A percentile compares a stretch with the other conserved stretches of the same genome.
phyloP scores from a whole-genome alignment of 2,329 filamentous ascomycete species.

The Mycocentrospora acerina region DNA sequence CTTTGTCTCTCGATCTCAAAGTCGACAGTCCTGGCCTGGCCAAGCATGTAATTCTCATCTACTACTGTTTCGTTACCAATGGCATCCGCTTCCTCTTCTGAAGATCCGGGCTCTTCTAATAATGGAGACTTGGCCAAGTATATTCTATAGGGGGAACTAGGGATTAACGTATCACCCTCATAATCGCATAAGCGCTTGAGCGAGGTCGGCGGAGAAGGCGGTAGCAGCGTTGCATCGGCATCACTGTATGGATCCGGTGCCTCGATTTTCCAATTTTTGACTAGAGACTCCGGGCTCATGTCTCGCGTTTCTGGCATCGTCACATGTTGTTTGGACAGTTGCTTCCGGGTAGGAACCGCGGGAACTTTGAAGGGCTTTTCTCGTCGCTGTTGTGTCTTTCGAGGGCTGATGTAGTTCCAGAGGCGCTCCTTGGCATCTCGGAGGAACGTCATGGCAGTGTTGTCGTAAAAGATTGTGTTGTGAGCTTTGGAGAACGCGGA shows the following conservation, averaged over 20 bases:
- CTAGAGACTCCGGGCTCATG: conserved; percentile 37
- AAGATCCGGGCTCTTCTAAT: conserved; percentile 7
- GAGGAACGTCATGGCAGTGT: conserved; percentile 31
- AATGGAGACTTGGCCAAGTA: too few relatives aligned
- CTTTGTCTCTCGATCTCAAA: conserved; percentile 24
- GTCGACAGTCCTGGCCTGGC: conserved; percentile 24
- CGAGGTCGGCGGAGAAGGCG: conserved; percentile 36
- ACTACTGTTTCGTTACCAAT: conserved; percentile 41
- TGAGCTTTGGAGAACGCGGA: background rate
- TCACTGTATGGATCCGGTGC: conserved; percentile 22
- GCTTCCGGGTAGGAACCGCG: conserved; percentile 14
- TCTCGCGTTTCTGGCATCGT: conserved; percentile 15
- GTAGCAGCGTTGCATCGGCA: conserved; percentile 25
- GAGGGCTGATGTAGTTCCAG: conserved; percentile 47
- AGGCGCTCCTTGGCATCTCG: conserved; percentile 39
- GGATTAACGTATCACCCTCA: conserved; percentile 35
- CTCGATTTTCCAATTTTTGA: conserved; percentile 25
- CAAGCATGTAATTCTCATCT: conserved; percentile 33
- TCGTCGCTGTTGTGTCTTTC: conserved; percentile 40
- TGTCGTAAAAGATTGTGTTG: background rate
- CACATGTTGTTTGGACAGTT: conserved; percentile 1
- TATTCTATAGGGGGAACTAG: conserved; percentile 2
- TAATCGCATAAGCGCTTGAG: conserved; percentile 21
- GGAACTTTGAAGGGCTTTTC: conserved; percentile 43
- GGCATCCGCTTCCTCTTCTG: conserved; percentile 32